Conservation (phyloP, 2,329 filamentous ascomycete genomes). For the Aspergillus neoniger region DNA sequence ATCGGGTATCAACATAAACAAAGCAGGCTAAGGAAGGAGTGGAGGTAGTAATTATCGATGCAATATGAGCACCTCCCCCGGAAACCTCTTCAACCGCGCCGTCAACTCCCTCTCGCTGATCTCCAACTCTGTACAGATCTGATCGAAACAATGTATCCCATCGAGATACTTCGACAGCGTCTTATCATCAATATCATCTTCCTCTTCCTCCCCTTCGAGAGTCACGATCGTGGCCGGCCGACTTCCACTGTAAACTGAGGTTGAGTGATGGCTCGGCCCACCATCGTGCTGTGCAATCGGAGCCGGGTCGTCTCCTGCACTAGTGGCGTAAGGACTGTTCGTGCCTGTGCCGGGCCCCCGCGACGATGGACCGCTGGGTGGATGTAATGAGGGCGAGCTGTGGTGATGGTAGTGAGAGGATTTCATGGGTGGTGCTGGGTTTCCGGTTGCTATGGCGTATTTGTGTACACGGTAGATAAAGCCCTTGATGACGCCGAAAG, state of each 20-base stretch:
- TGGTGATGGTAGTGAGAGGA: conserved; percentile 22
- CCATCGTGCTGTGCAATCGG: conserved; percentile 23
- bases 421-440: conserved; percentile 31
- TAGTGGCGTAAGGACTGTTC: conserved; percentile 34
- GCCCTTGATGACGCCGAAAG: conserved; percentile 94
- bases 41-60: conserved; percentile 41
- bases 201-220: conserved; percentile 37
- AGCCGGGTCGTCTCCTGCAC: conserved; percentile 23
- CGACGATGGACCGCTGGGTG: conserved; percentile 31
- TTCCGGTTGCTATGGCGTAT: conserved; percentile 65
- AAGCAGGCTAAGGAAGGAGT: neutral
- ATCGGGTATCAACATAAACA: neutral
- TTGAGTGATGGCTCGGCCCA: conserved; percentile 21
- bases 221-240: conserved; percentile 22
- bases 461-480: conserved; percentile 92
- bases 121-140: conserved; percentile 53
- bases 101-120: conserved; percentile 51
- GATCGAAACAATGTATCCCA: conserved; percentile 53
- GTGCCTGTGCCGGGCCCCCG: conserved; percentile 32
- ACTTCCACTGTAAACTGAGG: conserved; percentile 32
- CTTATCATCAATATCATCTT: conserved; percentile 37
- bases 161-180: conserved; percentile 47
- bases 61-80: conserved; percentile 49
- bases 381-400: neutral
- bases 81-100: conserved; percentile 44